phyloP scores from a whole-genome alignment of 306 rosid genomes.

The Oemleria cerasiformis region DNA sequence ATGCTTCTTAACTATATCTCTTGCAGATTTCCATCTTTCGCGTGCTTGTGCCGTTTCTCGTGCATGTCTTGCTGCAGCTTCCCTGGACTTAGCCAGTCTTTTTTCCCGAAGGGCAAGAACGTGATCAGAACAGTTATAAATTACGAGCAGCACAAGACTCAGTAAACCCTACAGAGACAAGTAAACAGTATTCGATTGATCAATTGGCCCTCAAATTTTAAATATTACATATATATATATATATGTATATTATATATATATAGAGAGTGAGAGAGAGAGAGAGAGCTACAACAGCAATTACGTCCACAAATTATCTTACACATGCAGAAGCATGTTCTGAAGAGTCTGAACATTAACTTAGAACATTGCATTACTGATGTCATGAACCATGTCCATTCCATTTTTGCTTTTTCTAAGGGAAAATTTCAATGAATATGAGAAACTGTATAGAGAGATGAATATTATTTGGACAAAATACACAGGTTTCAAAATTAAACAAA shows the following conservation, averaged over 20 bases:
- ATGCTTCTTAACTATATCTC: constrained; percentile 52
- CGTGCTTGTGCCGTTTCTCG: constrained; percentile 73
- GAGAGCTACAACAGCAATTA: not conserved
- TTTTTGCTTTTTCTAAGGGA: not conserved
- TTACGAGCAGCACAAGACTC: constrained; percentile 51
- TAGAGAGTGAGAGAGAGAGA: not conserved
- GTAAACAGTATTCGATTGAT: constrained; percentile 21
- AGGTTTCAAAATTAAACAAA: not conserved
- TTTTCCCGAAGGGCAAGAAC: constrained; percentile 68
- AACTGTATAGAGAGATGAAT: not conserved
- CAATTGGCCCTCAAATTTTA: not conserved
- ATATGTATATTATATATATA: not conserved
- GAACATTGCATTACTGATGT: not conserved
- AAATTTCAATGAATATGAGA: not conserved
- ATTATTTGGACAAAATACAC: not conserved
- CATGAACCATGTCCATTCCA: not conserved
- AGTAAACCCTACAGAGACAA: constrained; percentile 52
- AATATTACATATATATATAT: not conserved
- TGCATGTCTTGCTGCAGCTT: constrained; percentile 70
- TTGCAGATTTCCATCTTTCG: constrained; percentile 70
- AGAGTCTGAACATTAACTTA: constrained; percentile 1
- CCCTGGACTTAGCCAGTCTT: constrained; percentile 66
- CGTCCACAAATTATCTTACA: not conserved
- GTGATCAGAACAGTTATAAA: constrained; percentile 75
- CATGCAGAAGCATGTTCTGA: not conserved